Evolutionary conservation across 139 green algal genomes (phyloP).

Genomic region (Dunaliella primolecta): DNA sequence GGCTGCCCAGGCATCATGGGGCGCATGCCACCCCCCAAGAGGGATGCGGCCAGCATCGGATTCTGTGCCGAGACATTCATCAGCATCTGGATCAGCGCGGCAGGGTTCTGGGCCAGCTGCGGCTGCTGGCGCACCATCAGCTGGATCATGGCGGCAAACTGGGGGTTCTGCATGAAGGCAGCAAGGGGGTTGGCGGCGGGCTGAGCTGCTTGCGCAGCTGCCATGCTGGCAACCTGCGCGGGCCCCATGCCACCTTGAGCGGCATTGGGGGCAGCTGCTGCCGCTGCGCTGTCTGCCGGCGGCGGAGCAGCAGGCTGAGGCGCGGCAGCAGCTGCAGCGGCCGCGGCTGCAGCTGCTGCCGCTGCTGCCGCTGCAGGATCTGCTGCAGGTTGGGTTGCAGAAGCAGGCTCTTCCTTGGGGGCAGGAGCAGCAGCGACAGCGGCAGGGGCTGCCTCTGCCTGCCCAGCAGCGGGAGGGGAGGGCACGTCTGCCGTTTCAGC

Average conservation of each 20-base stretch:
- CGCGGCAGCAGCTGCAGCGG: background rate
- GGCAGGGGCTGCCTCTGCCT: background rate
- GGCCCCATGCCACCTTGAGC: background rate
- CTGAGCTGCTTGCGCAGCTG: background rate
- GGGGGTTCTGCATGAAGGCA: background rate
- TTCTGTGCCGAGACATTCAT: background rate
- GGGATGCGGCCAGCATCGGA: background rate
- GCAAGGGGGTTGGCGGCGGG: background rate
- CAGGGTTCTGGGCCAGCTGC: background rate
- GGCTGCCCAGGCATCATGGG: background rate
- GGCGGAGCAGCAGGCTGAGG: background rate
- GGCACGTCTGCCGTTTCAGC: background rate
- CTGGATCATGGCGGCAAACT: background rate
- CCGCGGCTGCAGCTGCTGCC: conserved; percentile 1
- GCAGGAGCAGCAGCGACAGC: background rate
- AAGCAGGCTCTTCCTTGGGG: background rate
- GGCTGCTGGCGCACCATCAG: background rate
- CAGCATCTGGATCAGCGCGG: background rate
- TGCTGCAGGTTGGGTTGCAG: background rate
- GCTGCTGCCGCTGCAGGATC: background rate
- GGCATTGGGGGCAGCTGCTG: background rate
- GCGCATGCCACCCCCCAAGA: too few relatives aligned
- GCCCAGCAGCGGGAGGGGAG: background rate
- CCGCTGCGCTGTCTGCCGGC: too few relatives aligned
- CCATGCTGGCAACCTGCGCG: background rate